Evolutionary conservation across 305 asterid species (phyloP), one percentile per base, ranked within the genome.

Genomic region (Rubia balearica): DNA sequence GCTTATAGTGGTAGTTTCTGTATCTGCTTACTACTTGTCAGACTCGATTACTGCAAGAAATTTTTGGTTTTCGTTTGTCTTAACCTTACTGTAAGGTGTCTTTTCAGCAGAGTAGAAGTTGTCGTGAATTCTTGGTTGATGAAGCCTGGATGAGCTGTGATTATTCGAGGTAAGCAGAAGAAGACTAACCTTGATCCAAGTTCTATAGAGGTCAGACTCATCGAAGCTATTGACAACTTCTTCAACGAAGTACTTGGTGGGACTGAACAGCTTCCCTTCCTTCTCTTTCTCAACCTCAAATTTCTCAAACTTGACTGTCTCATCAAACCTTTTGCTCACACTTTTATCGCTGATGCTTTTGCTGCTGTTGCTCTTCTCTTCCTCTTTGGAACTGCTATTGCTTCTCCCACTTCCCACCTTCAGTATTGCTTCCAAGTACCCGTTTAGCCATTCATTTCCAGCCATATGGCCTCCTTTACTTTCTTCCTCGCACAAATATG

Each of bases 401-500:
- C 65, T 78, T 70, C 81, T 69, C 30, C 72, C 83, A 41, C 68
- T 75, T 73, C 88, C 91, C 4, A 79, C 84, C 19, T 89, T 91
- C 83, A 89, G 73, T 63, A 89, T 89, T 3, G 96, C 96, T 82
- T 89, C 93, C 85, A 89, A 74, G 67, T 87, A 89, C 67, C 93
- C 91, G 46, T 89, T 87, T 45, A 87, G 72, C 93, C 96, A 89
- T 65, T 87, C 93, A 38, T 87, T 87, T 62, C 83, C 85, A 40
- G 85, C 89, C 93, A 82, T 83, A 0, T 27, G 30, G 12, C 30
- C 30, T 68, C 40, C 64, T 65, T 53, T 8, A 21, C 71, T 36
- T 17, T 11, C 19, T 43, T 61, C 4, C 46, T 19, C 11, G 5
- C 11, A 16, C 3, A 30, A 36, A 12, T 19, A 4, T 19, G 24